These are phyloP conservation scores for Podospora pseudoanserina DNA, from an alignment of 495 filamentous ascomycete species.

Conservation along the genomic window DNA sequence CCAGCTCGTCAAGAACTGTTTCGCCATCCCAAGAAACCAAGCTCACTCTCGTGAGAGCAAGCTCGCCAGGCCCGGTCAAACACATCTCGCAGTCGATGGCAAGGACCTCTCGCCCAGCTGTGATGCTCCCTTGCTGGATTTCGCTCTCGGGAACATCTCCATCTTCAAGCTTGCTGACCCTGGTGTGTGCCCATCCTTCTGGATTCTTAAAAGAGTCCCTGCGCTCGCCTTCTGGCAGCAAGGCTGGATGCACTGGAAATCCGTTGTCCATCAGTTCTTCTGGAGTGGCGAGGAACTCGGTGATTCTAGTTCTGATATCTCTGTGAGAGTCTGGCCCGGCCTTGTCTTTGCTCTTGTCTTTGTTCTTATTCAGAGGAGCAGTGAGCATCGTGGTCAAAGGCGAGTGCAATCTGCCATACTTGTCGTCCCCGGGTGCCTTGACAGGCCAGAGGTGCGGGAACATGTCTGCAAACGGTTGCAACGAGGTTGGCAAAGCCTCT, in stretches of 20 bases:
- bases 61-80: slow-evolving; percentile 66
- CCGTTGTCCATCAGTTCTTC: slow-evolving; percentile 78
- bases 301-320: slow-evolving; percentile 72
- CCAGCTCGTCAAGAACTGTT: slow-evolving; percentile 79
- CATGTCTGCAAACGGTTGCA: slow-evolving; percentile 72
- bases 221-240: slow-evolving; percentile 45
- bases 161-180: slow-evolving; percentile 62
- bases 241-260: slow-evolving; percentile 74
- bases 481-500: slow-evolving; percentile 55
- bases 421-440: slow-evolving; percentile 77
- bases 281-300: slow-evolving; percentile 63
- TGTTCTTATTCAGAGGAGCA: slow-evolving; percentile 58
- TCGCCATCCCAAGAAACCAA: slow-evolving; percentile 81
- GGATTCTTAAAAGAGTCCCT: slow-evolving; percentile 44
- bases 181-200: slow-evolving; percentile 81
- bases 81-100: slow-evolving; percentile 98
- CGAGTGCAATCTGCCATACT: slow-evolving; percentile 73
- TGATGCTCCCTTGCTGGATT: slow-evolving; percentile 75
- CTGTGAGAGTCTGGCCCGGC: slow-evolving; percentile 58
- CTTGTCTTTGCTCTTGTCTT: slow-evolving; percentile 53
- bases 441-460: slow-evolving; percentile 90
- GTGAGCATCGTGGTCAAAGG: slow-evolving; percentile 74
- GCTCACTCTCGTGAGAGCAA: slow-evolving; percentile 83
- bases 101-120: slow-evolving; percentile 74
- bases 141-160: slow-evolving; percentile 62